Evolutionary conservation across 179 eudicot species (phyloP), one percentile per base, ranked within the genome.

Genomic region (Sideroxylon spinosum): DNA sequence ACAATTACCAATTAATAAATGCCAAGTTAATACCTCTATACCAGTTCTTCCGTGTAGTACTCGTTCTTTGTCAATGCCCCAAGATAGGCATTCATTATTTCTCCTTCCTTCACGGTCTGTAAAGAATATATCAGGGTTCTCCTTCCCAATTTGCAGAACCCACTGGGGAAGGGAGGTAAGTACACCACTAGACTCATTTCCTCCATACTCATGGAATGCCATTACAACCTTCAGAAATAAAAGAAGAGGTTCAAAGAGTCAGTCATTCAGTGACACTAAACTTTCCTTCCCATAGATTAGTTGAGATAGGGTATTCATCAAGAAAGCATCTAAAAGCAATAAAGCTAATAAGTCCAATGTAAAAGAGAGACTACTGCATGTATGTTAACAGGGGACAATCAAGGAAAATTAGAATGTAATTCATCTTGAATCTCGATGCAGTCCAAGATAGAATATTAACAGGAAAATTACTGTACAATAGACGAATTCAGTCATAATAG

Each of bases 41-140:
- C 87, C 92, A 73, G 95, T 91, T 82, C 93, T 88, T 79, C 95
- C 93, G 76, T 84, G 84, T 57, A 91, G 81, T 13, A 91, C 90
- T 56, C 93, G 80, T 82, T 88, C 90, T 84, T 86, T 88, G 81
- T 91, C 95, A 82, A 86, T 80, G 55, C 92, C 92, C 94, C 90
- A 86, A 28, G 94, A 86, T 62, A 89, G 73, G 75, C 91, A 87
- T 82, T 86, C 93, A 37, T 88, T 88, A 74, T 89, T 89, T 82
- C 95, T 89, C 74, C 90, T 82, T 77, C 95, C 90, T 87, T 88
- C 89, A 74, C 90, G 87, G 77, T 91, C 95, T 2, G 91, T 91
- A 80, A 89, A 91, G 81, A 89, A 89, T 59, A 89, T 88, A 81
- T 87, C 92, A 79, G 86, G 94, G 79, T 91, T 89, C 77, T 83